Base-by-base conservation (phyloP, 257 asterid species). In the Cynanchum wilfordii region DNA sequence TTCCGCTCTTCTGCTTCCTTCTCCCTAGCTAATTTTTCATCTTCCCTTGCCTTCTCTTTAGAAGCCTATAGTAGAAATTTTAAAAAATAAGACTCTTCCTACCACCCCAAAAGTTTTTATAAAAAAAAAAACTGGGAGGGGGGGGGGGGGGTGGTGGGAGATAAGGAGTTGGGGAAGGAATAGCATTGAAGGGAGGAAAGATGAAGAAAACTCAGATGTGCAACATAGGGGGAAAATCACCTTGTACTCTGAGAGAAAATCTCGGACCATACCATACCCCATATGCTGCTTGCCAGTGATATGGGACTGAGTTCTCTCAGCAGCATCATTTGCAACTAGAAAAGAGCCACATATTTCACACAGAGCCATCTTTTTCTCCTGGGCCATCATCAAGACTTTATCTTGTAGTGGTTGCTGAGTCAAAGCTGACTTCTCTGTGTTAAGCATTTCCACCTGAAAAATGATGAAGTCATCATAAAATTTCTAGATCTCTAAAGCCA, bases 281-380 rank as follows among this genome's bases (percentile, higher is more conserved):
- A 95, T 79, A 69, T 95, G 98, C 84, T 95, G 98, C 87, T 95
- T 95, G 65, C 99, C 98, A 70, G 97, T 87, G 82, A 95, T 93
- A 75, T 95, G 99, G 59, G 98, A 95, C 79, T 92, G 99, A 80
- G 96, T 87, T 85, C 99, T 90, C 88, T 95, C 99, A 9, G 87
- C 92, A 71, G 95, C 99, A 89, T 95, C 99, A 82, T 90, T 95
- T 71, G 97, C 99, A 30, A 92, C 94, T 59, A 95, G 87, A 84
- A 95, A 95, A 33, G 99, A 95, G 78, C 99, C 99, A 81, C 99
- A 95, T 77, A 83, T 89, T 80, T 95, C 99, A 83, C 99, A 95
- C 27, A 95, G 80, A 59, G 97, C 97, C 99, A 95, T 95, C 87
- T 88, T 95, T 77, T 94, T 94, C 87, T 95, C 99, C 86, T 89